Base-by-base conservation (phyloP, 352 stramenopile species). In the Pythium rhizo-oryzae region DNA sequence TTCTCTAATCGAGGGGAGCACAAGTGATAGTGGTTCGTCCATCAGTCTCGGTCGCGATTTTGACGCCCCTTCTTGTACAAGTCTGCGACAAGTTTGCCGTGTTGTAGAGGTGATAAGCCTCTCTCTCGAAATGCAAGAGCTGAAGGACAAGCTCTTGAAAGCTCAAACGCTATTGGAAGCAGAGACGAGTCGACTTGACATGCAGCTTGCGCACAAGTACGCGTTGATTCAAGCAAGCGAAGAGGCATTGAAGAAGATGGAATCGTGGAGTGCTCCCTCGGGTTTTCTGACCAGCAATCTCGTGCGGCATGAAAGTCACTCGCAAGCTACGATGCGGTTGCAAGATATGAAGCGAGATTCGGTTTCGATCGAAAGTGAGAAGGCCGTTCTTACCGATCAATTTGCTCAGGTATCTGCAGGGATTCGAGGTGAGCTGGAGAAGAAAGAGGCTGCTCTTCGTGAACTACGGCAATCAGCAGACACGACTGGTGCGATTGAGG, bases 101-200 rank as follows among this genome's bases (percentile, higher is more conserved):
- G 81, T 77, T 21, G 60, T 90, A 18, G 79, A 91, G 43, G 74
- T 91, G n/a, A 80, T 91, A 50, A 74, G 75, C 11, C 13, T 74
- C 47, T 75, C 63, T 5, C 77, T 89, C 19, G 83, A 90, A 67
- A 76, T 84, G 23, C 71, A 85, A 67, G 78, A 87, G 44, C 71
- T 79, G 15, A 62, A 77, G 33, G 59, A 70, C 16, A 39, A 60
- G 28, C 59, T 71, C 41, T 60, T 59, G n/a, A 61, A 70, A 0
- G 46, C 75, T 21, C 69, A 70, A 4, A 56, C 74, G 37, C 44
- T 49, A 15, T 59, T 78, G 12, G 72, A 73, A n/a, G 53, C 66
- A 39, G 80, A 74, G 50, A 66, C 79, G 6, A 56, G 44, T 12
- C 65, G 61, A n/a, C 47, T 87, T 39, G 78, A 85, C 23, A 55